Base-by-base conservation (phyloP, 108 stramenopile genomes). In the Fragilariopsis cylindrus region DNA sequence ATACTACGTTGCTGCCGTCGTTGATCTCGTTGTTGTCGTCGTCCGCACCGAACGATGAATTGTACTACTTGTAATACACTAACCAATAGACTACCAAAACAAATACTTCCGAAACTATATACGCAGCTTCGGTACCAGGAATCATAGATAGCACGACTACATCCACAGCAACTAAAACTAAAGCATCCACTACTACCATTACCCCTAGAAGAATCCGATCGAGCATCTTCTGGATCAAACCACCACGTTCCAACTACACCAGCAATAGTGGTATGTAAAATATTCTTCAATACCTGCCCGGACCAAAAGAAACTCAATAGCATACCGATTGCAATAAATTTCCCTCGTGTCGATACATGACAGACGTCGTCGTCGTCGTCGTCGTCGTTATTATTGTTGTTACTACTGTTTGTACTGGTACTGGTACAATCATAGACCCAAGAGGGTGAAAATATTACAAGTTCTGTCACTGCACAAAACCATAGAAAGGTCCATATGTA, bases 191-290 rank as follows among this genome's bases (percentile, higher is more conserved):
- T 0, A 65, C 73, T 9, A n/a, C 19, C 16, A 52, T 0, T 0
- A 65, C 57, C 12, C 45, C 63, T n/a, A 47, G 56, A 3, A 41
- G 7, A 65, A 65, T 47, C 13, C 55, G 41, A 11, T 19, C 39
- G 68, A 3, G 81, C 84, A 53, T 87, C 85, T 39, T 75, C 67
- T 30, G 92, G 89, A 45, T 79, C 70, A 70, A 94, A 89, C 94
- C 95, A 98, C 94, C 95, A 98, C 8, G 91, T 91, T 7, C 85
- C 92, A 39, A 98, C 87, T 6, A 96, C 89, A 30, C 95, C 95
- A 1, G 93, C 93, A 57, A 91, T 81, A 18, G 87, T 87, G 0
- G 84, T 87, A 66, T 96, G 94, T 41, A 95, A 83, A 19, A 90
- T 78, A 76, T 96, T 93, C 75, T 84, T 86, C 7, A 87, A 44